Base-by-base conservation (phyloP, 257 asterid genomes). In the Leonotis leonurus region DNA sequence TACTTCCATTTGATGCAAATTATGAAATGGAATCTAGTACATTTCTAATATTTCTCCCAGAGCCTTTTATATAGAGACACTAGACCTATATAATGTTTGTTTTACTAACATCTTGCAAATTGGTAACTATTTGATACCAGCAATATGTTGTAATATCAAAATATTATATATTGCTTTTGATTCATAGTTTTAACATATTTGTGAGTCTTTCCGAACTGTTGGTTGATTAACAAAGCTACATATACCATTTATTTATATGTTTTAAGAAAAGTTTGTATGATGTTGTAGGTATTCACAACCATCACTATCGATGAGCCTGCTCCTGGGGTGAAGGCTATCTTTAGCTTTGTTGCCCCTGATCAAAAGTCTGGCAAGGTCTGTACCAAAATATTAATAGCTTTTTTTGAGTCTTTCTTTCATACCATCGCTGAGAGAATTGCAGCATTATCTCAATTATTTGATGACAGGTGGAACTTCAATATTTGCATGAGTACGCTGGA, bases 331-430 rank as follows among this genome's bases (percentile, higher is more conserved):
- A 90, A 83, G 86, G 82, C 97, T 5, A 80, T 87, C 65, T 60
- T 90, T 55, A 85, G 90, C 81, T 78, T 83, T 58, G 76, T 76
- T 44, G 79, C 84, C 70, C 97, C 95, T 4, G 95, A 87, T 64
- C 96, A 85, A 60, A 87, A 74, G 62, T 90, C 97, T 64, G 96
- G 89, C 70, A 90, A 90, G 96, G 96, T 87, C 44, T 32, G 26
- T 30, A 54, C 60, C 9, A 10, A 3, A 29, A 52, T 4, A 27
- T 27, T 39, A 13, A 9, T 32, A 43, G 29, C 16, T 5, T 49
- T 14, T 30, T 60, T 21, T n/a, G n/a, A n/a, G n/a, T n/a, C 9
- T 18, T 50, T 51, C 2, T 39, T 41, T 14, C 18, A 18, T 20
- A 9, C 27, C 44, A 20, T n/a, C 21, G 6, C 40, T 5, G 1